Evolutionary conservation across 139 green algal genomes (phyloP), one percentile per base, ranked within the genome.

Genomic region (Zygnema cylindricum): DNA sequence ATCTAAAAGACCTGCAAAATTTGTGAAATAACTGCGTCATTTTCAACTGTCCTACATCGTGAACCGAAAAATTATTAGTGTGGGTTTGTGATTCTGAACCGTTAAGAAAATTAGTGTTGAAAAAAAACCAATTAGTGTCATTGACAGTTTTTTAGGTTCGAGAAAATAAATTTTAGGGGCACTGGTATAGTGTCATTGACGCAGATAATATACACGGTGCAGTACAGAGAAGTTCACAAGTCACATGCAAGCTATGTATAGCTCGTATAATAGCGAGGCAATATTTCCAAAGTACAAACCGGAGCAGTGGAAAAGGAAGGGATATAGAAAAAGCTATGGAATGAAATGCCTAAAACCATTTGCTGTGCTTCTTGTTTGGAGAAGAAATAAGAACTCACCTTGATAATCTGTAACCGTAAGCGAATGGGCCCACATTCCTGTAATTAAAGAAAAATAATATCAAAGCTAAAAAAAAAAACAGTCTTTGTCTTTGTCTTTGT

Each of bases 1-100:
- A 43, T 91, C 55, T 0, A 93, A 23, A 1, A 93, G 81, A n/a
- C 81, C 89, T 90, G 83, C 40, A 81, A 0, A 83, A 16, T 11
- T 2, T 2, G 57, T 69, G 22, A 55, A 84, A 57, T 2, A 33
- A 43, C 33, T 16, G 57, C n/a, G 36, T 84, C 25, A 84, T 57
- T 84, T 81, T 21, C 11, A 55, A 11, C n/a, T n/a, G n/a, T n/a
- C n/a, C n/a, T n/a, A n/a, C n/a, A n/a, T n/a, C n/a, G 71, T 79
- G 35, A 54, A 54, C 42, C 42, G 38, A 54, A 79, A 79, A 63
- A 63, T 16, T 79, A 25, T 73, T 73, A 21, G 55, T 2, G 57
- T 43, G 76, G 32, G 55, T 2, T 54, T 69, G 1, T 16, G 32
- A 49, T 33, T 30, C 2, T 30, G 54, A 35, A 33, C 25, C 76